Percentiles rank a stretch among this genome's conserved stretches.
phyloP scores from a whole-genome alignment of 257 asterid species.

The Fraxinus anomala region DNA sequence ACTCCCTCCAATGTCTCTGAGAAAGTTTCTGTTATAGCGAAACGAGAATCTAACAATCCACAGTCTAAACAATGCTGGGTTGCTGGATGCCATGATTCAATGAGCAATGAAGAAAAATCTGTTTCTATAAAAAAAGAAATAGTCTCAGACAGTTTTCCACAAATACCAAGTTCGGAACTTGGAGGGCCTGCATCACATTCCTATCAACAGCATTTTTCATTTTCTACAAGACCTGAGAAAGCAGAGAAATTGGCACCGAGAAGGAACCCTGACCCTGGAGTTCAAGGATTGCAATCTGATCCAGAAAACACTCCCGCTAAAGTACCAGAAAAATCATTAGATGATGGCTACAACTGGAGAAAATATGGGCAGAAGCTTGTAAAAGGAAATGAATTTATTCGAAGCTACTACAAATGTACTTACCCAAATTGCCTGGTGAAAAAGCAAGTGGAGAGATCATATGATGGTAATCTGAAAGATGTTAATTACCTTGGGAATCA shows the following conservation, averaged over 20 bases:
- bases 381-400: slow-evolving; percentile 78
- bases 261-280: slow-evolving; percentile 50
- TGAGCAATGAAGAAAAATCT: slow-evolving; percentile 28
- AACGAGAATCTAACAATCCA: slow-evolving; percentile 33
- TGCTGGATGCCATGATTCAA: slow-evolving; percentile 26
- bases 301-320: slow-evolving; percentile 41
- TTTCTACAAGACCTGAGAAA: slow-evolving; percentile 40
- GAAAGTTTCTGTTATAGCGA: slow-evolving; percentile 22
- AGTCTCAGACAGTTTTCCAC: slow-evolving; percentile 25
- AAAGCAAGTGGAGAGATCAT: slow-evolving; percentile 86
- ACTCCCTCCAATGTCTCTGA: slow-evolving; percentile 18
- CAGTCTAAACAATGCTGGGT: slow-evolving; percentile 30
- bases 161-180: slow-evolving; percentile 29
- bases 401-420: slow-evolving; percentile 92
- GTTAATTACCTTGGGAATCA: slow-evolving; percentile 71
- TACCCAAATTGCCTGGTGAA: slow-evolving; percentile 65
- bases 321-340: slow-evolving; percentile 52
- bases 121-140: slow-evolving; percentile 14
- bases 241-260: slow-evolving; percentile 64
- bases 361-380: slow-evolving; percentile 95
- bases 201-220: slow-evolving; percentile 32
- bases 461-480: slow-evolving; percentile 69
- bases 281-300: slow-evolving; percentile 41
- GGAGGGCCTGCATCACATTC: slow-evolving; percentile 35
- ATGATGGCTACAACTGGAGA: slow-evolving; percentile 95